Evolutionary conservation across 441 rosid genomes (phyloP).

Genomic region (Pelargonium australe): DNA sequence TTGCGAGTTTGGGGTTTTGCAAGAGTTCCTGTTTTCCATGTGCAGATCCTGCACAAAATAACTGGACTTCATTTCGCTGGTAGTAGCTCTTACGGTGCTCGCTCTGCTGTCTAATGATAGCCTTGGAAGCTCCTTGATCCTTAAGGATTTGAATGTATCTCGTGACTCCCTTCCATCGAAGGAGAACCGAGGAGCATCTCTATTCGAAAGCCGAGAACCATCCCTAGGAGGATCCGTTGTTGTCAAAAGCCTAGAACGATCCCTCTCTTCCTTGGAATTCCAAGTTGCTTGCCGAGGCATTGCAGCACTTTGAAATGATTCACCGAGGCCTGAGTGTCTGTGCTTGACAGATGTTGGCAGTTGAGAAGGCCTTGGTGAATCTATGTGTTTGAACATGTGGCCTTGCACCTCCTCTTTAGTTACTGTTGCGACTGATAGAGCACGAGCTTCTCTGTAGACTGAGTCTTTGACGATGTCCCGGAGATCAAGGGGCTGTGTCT

Average conservation of each 20-base stretch:
- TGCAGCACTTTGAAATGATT: slow-evolving; percentile 38
- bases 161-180: slow-evolving; percentile 70
- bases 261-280: slow-evolving; percentile 31
- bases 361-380: slow-evolving; percentile 62
- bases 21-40: slow-evolving; percentile 19
- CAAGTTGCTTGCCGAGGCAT: slow-evolving; percentile 29
- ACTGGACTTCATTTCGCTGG: slow-evolving; percentile 36
- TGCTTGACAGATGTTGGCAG: slow-evolving; percentile 41
- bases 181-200: slow-evolving; percentile 73
- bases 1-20: slow-evolving; percentile 23
- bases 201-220: slow-evolving; percentile 20
- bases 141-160: slow-evolving; percentile 42
- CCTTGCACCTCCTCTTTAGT: slow-evolving; percentile 30
- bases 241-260: slow-evolving; percentile 26
- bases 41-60: slow-evolving; percentile 28
- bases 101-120: slow-evolving; percentile 83
- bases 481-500: slow-evolving; percentile 43
- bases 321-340: slow-evolving; percentile 34
- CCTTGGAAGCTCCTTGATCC: slow-evolving; percentile 81
- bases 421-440: slow-evolving; percentile 34
- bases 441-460: slow-evolving; percentile 53
- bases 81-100: slow-evolving; percentile 40
- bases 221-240: slow-evolving; percentile 35
- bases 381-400: slow-evolving; percentile 47
- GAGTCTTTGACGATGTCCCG: slow-evolving; percentile 55